Percentiles rank a stretch among this genome's conserved stretches.
Conservation (phyloP, 2,329 filamentous ascomycete species). For the Tolypocladium inflatum region DNA sequence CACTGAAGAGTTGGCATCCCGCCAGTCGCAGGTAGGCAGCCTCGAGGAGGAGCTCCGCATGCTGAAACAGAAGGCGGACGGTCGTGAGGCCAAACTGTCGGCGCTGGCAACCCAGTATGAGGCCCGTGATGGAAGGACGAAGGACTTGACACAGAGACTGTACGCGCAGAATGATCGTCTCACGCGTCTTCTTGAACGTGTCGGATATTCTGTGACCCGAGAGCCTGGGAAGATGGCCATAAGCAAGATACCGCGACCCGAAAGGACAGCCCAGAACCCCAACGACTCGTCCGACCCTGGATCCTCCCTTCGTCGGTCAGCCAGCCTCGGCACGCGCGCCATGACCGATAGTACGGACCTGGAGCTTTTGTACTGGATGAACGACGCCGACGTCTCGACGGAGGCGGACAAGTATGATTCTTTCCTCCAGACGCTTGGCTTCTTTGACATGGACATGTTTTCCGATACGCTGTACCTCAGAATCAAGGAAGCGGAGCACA, state of each 20-base stretch:
- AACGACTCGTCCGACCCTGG: slow-evolving; percentile 49
- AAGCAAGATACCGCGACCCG: slow-evolving; percentile 57
- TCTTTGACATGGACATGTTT: slow-evolving; percentile 77
- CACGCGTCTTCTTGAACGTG: slow-evolving; percentile 71
- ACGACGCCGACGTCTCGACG: slow-evolving; percentile 51
- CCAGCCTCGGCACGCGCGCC: slow-evolving; percentile 41
- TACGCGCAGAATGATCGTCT: slow-evolving; percentile 79
- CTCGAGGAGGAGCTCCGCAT: slow-evolving; percentile 67
- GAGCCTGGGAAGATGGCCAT: slow-evolving; percentile 66
- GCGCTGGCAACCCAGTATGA: slow-evolving; percentile 51
- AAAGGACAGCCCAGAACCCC: slow-evolving; percentile 44
- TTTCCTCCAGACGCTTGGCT: slow-evolving; percentile 63
- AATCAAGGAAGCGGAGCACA: slow-evolving; percentile 86
- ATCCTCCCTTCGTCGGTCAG: slow-evolving; percentile 43
- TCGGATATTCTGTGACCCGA: slow-evolving; percentile 74
- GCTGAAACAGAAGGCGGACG: slow-evolving; percentile 55
- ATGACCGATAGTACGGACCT: slow-evolving; percentile 57
- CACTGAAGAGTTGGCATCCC: slow-evolving; percentile 60
- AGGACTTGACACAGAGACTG: slow-evolving; percentile 74
- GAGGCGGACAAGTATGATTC: slow-evolving; percentile 67
- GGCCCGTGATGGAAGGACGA: slow-evolving; percentile 61
- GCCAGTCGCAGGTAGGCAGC: slow-evolving; percentile 65
- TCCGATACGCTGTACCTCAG: slow-evolving; percentile 79
- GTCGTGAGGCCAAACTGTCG: slow-evolving; percentile 41
- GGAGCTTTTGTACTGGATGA: slow-evolving; percentile 74